Evolutionary conservation across 1,139 yeast species (phyloP), one percentile per base, ranked within the genome.

Genomic region (Blastobotrys indianensis): DNA sequence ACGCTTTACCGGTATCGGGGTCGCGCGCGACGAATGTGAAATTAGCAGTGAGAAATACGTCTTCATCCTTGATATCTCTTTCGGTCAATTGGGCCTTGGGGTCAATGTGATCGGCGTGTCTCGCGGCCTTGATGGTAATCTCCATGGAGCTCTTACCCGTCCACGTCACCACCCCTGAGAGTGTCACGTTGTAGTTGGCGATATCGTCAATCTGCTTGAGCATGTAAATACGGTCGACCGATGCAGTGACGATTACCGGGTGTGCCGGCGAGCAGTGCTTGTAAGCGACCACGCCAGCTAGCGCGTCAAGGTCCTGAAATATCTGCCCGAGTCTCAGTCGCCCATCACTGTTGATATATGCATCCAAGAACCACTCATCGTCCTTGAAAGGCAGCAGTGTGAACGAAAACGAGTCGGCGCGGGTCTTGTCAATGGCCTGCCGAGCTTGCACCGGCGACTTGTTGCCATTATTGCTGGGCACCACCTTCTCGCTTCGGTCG

Each of bases 141-240:
- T 90, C 97, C 97, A 90, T 90, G 1, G 96, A 86, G 1, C 95
- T 85, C 51, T 85, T 73, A 46, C 97, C 97, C 0, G 96, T 87
- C 88, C 95, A 90, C 11, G 94, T 83, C 34, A 87, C 96, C 41
- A 81, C 73, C 12, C 97, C 97, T 31, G 94, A 88, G 52, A 90
- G 69, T 25, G 86, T 75, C 58, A 90, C 83, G 64, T 87, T 86
- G 66, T 76, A 82, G 54, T 80, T 78, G 48, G 75, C 73, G 52
- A 88, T 80, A 57, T 83, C 87, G 59, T 87, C 95, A 38, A 88
- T 79, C 53, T 87, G 82, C 62, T 84, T 85, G 51, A 87, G 79
- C 80, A 90, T 82, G 64, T 85, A 85, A 56, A 90, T 85, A 52
- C 97, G 73, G 66, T 90, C 97, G 32, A 90, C 96, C 12, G 94